Base-by-base conservation (phyloP, 2,329 filamentous ascomycete genomes). In the Penicillium sp. region DNA sequence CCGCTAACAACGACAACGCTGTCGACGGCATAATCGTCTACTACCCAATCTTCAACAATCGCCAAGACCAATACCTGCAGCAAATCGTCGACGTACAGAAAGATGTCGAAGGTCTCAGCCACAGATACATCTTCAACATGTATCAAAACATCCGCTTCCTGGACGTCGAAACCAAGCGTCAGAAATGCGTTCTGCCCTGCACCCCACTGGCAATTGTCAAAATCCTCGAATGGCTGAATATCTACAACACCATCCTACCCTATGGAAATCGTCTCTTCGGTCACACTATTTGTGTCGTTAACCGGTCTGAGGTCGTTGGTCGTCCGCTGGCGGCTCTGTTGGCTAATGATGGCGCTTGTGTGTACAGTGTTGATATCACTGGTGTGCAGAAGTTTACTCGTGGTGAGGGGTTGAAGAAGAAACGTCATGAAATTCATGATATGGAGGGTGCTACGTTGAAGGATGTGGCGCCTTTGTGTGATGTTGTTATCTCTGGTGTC, bases 111-210 rank as follows among this genome's bases (percentile, higher is more conserved):
- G 94, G 94, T 29, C 84, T 99, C 52, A 91, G 88, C 64, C 93
- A 97, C 75, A 87, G 87, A 69, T 92, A 97, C 77, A 88, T 97
- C 68, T 92, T 93, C 84, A 99, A 99, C 82, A 97, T 99, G 92
- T 99, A 97, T 78, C 90, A 97, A 80, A 99, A 99, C 78, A 85
- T 96, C 65, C 90, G 94, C 60, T 97, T 92, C 78, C 81, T 99
- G 50, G 94, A 99, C 74, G 79, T 86, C 20, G 66, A 69, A 27
- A 70, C 67, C 36, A 68, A 71, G 56, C 87, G 88, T 4, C 89
- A 90, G 72, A 97, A 99, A 79, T 95, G 88, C 42, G 90, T 97
- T 60, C 79, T 99, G 46, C 94, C 94, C 4, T 99, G 94, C 80
- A 99, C 94, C 2, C 94, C 94, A 13, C 83, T 99, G 20, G 94